Evolutionary conservation across 2,329 filamentous ascomycete genomes (phyloP), one percentile per base, ranked within the genome.

Genomic region (Aspergillus terreus): DNA sequence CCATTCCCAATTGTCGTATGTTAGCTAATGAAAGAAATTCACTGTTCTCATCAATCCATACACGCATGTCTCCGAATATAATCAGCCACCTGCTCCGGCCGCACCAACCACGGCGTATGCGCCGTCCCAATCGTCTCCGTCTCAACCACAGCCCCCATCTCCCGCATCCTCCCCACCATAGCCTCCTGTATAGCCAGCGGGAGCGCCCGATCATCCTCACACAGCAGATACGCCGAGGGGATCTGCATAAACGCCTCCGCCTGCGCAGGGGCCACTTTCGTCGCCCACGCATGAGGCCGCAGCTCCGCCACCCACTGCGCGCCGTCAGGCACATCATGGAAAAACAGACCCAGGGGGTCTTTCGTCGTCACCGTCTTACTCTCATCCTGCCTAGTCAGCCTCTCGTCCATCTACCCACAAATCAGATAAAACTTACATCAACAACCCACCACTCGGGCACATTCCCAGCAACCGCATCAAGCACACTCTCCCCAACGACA

Each of bases 291-390:
- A 54, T 69, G 65, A 10, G 66, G 66, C 2, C 59, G 60, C 5
- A 70, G 61, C 9, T 57, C 59, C 17, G 55, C 38, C 6, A 58
- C 64, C 63, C 66, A 70, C 17, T 63, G 40, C 25, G 54, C 46
- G 4, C 65, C 64, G 46, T 65, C 59, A 2, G 61, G 60, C 11
- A 65, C 62, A 44, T 69, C 67, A 25, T 69, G 65, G 51, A 69
- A 68, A 38, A 69, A 67, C 1, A 67, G 49, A 2, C 40, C 46
- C 12, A 56, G 57, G 0, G 64, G 62, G 27, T 66, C 63, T 10
- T 46, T 58, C 1, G 65, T 43, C 4, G 52, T 59, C 7, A 68
- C 58, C 1, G 65, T 68, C 0, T 54, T 59, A 30, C 63, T 60
- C 25, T 47, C 47, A 6, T 56, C 56, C 63, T 64, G 19, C 15